Evolutionary conservation across 2,329 filamentous ascomycete genomes (phyloP).

Genomic region (Helotiales sp.): DNA sequence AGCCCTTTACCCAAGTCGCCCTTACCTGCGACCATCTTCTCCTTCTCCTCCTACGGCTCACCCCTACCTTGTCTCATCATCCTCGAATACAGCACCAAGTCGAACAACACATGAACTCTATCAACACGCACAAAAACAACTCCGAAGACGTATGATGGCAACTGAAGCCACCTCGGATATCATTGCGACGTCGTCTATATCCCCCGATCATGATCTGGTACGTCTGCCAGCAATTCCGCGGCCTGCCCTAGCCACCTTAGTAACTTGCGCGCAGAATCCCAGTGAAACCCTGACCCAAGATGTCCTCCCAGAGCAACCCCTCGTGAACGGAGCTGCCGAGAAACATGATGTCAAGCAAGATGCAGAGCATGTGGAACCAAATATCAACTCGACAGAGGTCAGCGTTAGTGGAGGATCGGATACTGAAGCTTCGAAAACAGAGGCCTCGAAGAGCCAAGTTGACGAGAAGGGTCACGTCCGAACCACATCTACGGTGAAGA

Average conservation of each 20-base stretch:
- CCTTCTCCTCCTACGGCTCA: slow-evolving; percentile 5
- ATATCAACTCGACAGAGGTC: slow-evolving; percentile 65
- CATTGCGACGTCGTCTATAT: slow-evolving; percentile 44
- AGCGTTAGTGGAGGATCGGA: slow-evolving; percentile 78
- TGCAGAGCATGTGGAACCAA: slow-evolving; percentile 61
- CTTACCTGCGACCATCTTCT: slow-evolving; percentile 11
- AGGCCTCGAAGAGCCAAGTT: slow-evolving; percentile 58
- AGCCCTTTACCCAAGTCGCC: background rate
- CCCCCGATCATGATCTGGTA: slow-evolving; percentile 43
- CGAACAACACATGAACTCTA: slow-evolving; percentile 42
- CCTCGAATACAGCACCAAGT: slow-evolving; percentile 35
- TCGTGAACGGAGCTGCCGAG: slow-evolving; percentile 55
- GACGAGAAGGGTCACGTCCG: slow-evolving; percentile 64
- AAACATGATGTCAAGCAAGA: slow-evolving; percentile 59
- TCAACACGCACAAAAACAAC: slow-evolving; percentile 40
- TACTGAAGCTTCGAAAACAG: slow-evolving; percentile 70
- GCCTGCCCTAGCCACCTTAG: slow-evolving; percentile 13
- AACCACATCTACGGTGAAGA: slow-evolving; percentile 67
- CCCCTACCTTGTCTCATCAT: slow-evolving; percentile 22
- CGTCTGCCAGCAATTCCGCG: slow-evolving; percentile 15
- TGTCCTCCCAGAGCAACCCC: slow-evolving; percentile 46
- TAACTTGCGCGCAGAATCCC: slow-evolving; percentile 41
- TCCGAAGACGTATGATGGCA: slow-evolving; percentile 66
- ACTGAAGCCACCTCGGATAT: slow-evolving; percentile 62
- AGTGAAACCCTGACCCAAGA: slow-evolving; percentile 58